phyloP scores from a whole-genome alignment of 306 rosid species.

The Mimosa bimucronata region DNA sequence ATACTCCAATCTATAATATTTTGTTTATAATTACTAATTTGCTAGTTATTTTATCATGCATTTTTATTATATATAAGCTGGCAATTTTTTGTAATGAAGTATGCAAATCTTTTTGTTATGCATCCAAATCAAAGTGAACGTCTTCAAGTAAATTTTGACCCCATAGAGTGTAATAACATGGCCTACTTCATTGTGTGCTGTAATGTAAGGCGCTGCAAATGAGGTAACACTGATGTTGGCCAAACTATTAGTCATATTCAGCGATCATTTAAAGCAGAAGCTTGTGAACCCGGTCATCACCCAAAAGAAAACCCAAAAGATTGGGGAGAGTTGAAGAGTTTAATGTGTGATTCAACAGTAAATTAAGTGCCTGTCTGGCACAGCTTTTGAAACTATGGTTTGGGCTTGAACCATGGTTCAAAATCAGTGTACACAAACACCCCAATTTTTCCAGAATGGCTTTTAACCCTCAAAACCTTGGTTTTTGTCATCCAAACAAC shows the following conservation, averaged over 20 bases:
- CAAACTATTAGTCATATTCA: neutral
- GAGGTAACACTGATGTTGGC: neutral
- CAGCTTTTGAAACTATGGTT: no score
- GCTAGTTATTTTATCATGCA: neutral
- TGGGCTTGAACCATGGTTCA: no score
- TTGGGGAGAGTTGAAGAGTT: neutral
- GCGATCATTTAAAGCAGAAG: neutral
- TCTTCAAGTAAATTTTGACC: neutral
- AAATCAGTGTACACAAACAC: no score
- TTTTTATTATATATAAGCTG: neutral
- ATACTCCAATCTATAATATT: no score
- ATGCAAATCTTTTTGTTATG: neutral
- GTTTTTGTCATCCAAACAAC: no score
- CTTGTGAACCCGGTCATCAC: neutral
- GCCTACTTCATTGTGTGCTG: neutral
- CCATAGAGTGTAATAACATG: neutral
- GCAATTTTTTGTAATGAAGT: no score
- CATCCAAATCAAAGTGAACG: neutral
- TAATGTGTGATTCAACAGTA: neutral
- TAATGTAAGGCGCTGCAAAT: neutral
- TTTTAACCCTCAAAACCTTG: no score
- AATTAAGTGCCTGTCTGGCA: neutral
- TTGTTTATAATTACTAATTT: no score
- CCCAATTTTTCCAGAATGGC: no score
- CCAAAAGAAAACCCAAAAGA: no score